These are phyloP conservation scores for Blastomyces gilchristii DNA, from an alignment of 2,329 filamentous ascomycete species.

Conservation along the genomic window DNA sequence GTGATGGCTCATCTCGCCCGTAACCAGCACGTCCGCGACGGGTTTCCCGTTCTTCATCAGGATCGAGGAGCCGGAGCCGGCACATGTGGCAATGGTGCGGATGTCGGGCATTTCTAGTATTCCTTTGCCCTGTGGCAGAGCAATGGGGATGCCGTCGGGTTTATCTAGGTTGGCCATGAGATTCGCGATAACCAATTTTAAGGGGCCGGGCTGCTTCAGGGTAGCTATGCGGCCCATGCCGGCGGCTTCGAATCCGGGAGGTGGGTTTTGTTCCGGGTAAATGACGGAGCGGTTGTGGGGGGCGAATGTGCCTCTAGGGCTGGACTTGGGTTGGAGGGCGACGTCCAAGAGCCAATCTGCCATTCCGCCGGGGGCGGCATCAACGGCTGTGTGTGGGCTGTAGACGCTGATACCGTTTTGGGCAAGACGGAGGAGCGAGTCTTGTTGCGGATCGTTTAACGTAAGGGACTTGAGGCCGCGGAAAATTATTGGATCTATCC, in stretches of 20 bases:
- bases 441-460: constrained; percentile 73
- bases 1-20: constrained; percentile 88
- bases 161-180: constrained; percentile 55
- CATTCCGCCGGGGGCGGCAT: constrained; percentile 73
- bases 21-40: constrained; percentile 70
- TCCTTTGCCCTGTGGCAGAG: constrained; percentile 49
- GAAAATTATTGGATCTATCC: constrained; percentile 88
- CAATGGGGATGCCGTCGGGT: constrained; percentile 54
- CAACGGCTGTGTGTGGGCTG: constrained; percentile 88
- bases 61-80: constrained; percentile 68
- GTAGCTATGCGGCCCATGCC: constrained; percentile 53
- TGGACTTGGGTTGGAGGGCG: constrained; percentile 47
- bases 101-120: constrained; percentile 48
- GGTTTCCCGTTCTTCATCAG: constrained; percentile 49
- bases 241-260: constrained; percentile 38
- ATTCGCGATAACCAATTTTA: constrained; percentile 51
- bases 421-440: constrained; percentile 68
- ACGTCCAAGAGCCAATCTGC: constrained; percentile 92
- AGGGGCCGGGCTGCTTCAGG: constrained; percentile 43
- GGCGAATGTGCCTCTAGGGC: constrained; percentile 22
- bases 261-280: constrained; percentile 30
- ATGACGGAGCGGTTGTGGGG: constrained; percentile 35
- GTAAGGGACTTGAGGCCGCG: constrained; percentile 81
- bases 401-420: constrained; percentile 89
- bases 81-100: constrained; percentile 69